These are phyloP conservation scores for Aristolochia californica DNA, from an alignment of 164 flowering plant species.

Conservation along the genomic window DNA sequence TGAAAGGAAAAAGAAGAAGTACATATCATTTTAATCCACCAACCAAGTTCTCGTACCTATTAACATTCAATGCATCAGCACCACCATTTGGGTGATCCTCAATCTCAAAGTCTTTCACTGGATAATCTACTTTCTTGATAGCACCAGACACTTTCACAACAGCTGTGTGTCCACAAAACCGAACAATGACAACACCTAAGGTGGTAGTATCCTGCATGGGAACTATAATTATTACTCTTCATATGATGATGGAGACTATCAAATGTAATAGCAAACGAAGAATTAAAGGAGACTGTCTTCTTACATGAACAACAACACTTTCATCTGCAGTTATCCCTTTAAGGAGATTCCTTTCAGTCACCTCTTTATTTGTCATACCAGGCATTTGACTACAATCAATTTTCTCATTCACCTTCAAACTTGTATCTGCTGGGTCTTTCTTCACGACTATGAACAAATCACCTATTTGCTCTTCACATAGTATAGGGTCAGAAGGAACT, in stretches of 20 bases:
- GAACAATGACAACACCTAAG: conserved; percentile 51
- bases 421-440: conserved; percentile 38
- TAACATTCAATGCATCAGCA: conserved; percentile 71
- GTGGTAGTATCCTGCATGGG: conserved; percentile 66
- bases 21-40: no score
- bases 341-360: conserved; percentile 46
- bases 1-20: no score
- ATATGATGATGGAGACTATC: not conserved
- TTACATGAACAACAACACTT: conserved; percentile 72
- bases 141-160: conserved; percentile 53
- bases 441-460: conserved; percentile 52
- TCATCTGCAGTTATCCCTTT: conserved; percentile 95
- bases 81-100: conserved; percentile 90
- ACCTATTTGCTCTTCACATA: conserved; percentile 52
- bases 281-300: conserved; percentile 15
- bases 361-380: conserved; percentile 29
- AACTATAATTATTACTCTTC: conserved; percentile 8
- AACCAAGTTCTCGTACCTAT: conserved; percentile 34
- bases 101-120: conserved; percentile 37
- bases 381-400: conserved; percentile 15
- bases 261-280: not conserved
- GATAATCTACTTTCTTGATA: conserved; percentile 22
- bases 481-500: conserved; percentile 19
- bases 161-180: conserved; percentile 67
- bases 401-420: conserved; percentile 27